Percentiles rank a stretch among this genome's conserved stretches.
These are phyloP conservation scores for Wickerhamiella musiphila DNA, from an alignment of 805 yeast species.

Conservation along the genomic window DNA sequence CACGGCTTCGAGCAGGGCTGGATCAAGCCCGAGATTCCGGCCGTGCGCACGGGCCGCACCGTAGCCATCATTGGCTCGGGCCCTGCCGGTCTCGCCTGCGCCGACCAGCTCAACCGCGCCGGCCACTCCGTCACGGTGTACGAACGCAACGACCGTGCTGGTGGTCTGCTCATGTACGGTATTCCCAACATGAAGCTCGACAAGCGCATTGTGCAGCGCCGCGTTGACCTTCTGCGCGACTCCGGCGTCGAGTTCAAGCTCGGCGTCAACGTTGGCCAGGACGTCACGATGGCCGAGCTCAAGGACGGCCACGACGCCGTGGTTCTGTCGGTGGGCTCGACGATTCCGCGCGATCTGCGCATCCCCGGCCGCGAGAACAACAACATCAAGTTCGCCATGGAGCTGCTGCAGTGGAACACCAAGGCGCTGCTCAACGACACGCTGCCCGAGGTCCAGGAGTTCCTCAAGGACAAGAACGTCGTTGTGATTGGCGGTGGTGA, in stretches of 20 bases:
- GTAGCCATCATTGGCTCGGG: conserved; percentile 92
- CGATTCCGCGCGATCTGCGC: conserved; percentile 86
- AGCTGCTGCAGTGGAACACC: conserved; percentile 73
- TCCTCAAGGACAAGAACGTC: conserved; percentile 71
- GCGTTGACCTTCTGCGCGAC: conserved; percentile 75
- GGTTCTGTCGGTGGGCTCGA: conserved; percentile 81
- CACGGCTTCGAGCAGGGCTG: conserved; percentile 93
- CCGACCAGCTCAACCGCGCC: conserved; percentile 92
- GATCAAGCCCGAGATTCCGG: conserved; percentile 75
- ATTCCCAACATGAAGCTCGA: conserved; percentile 98
- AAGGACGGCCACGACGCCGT: conserved; percentile 61
- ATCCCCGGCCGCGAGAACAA: conserved; percentile 86
- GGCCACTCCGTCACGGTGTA: conserved; percentile 86
- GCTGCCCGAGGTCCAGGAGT: conserved; percentile 55
- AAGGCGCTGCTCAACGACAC: conserved; percentile 71
- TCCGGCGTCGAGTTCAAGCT: conserved; percentile 76
- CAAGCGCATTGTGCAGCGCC: conserved; percentile 79
- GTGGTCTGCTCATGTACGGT: conserved; percentile 97
- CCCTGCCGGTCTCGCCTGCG: conserved; percentile 92
- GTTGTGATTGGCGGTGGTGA: conserved; percentile 99
- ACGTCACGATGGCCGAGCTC: conserved; percentile 52
- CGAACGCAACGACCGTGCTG: conserved; percentile 89
- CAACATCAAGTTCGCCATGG: conserved; percentile 91
- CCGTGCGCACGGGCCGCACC: conserved; percentile 61
- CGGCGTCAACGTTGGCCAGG: conserved; percentile 72